These are phyloP conservation scores for Adansonia madagascariensis DNA, from an alignment of 441 rosid genomes.

Conservation along the genomic window DNA sequence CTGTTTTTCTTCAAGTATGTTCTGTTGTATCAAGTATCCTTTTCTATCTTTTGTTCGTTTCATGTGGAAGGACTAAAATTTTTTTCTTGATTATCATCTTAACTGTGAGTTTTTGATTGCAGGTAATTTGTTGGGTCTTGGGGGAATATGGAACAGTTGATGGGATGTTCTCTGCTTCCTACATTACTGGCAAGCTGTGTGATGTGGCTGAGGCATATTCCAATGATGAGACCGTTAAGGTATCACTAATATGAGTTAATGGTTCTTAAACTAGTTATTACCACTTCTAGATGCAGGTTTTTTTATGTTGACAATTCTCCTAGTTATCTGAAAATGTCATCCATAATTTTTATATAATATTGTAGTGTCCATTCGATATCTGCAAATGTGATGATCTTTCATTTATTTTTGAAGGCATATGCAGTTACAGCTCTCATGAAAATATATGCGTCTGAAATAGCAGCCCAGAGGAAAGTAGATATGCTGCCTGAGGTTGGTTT, in stretches of 20 bases:
- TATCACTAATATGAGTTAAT: constrained; percentile 32
- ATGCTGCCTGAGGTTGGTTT: constrained; percentile 83
- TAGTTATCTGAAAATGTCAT: neutral
- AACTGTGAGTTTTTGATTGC: constrained; percentile 35
- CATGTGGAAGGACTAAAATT: constrained; percentile 9
- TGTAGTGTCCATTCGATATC: constrained; percentile 10
- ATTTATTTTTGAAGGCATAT: constrained; percentile 68
- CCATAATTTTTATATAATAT: neutral
- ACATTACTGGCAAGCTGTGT: constrained; percentile 83
- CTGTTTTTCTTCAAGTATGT: constrained; percentile 84
- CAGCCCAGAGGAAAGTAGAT: constrained; percentile 85
- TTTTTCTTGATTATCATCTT: constrained; percentile 20
- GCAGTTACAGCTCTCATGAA: constrained; percentile 94
- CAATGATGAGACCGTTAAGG: constrained; percentile 91
- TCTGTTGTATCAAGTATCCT: constrained; percentile 26
- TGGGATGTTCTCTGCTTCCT: constrained; percentile 79
- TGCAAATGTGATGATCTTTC: constrained; percentile 22
- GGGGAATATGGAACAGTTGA: constrained; percentile 96
- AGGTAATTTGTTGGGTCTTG: constrained; percentile 96
- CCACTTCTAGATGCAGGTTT: constrained; percentile 4
- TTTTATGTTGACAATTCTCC: neutral
- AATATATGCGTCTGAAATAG: constrained; percentile 82
- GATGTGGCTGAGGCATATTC: constrained; percentile 97
- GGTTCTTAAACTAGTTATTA: neutral
- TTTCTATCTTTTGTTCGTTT: constrained; percentile 14